Percentiles rank a stretch among this genome's conserved stretches.
Evolutionary conservation across 257 asterid species (phyloP).

Genomic region (Striga asiatica): DNA sequence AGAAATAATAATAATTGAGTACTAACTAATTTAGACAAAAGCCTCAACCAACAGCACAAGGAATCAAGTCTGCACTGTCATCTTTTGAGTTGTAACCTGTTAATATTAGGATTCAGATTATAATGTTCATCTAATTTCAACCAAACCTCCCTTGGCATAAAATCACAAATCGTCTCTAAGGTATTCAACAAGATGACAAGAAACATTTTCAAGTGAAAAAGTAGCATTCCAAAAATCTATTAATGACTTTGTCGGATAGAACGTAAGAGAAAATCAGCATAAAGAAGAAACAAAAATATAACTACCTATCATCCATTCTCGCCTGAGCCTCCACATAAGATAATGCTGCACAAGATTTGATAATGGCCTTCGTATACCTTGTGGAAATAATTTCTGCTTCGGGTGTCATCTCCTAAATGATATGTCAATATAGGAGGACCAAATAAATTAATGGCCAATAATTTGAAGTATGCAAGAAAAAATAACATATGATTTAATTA

Average conservation of each 20-base stretch:
- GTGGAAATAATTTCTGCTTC: slow-evolving; percentile 85
- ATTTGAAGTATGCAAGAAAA: background rate
- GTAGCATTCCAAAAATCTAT: background rate
- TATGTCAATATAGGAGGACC: background rate
- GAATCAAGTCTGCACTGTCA: slow-evolving; percentile 2
- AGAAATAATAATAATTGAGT: too few relatives aligned
- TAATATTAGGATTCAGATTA: background rate
- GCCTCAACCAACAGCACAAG: background rate
- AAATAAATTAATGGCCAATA: background rate
- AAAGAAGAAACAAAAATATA: background rate
- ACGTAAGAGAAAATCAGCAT: background rate
- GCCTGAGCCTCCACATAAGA: slow-evolving; percentile 99
- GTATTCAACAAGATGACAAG: background rate
- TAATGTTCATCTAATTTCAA: slow-evolving; percentile 7
- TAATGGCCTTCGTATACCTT: slow-evolving; percentile 77
- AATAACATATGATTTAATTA: background rate
- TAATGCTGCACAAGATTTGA: slow-evolving; percentile 87
- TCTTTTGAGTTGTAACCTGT: background rate
- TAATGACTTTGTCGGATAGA: background rate
- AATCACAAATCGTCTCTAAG: background rate
- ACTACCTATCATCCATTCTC: slow-evolving; percentile 95
- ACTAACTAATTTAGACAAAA: too few relatives aligned
- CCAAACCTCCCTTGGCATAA: background rate
- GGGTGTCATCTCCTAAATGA: slow-evolving; percentile 87
- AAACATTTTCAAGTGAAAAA: slow-evolving; percentile 6